Evolutionary conservation across 768 basidiomycete genomes (phyloP), one percentile per base, ranked within the genome.

Genomic region (Tubosaeta brunneosetosa): DNA sequence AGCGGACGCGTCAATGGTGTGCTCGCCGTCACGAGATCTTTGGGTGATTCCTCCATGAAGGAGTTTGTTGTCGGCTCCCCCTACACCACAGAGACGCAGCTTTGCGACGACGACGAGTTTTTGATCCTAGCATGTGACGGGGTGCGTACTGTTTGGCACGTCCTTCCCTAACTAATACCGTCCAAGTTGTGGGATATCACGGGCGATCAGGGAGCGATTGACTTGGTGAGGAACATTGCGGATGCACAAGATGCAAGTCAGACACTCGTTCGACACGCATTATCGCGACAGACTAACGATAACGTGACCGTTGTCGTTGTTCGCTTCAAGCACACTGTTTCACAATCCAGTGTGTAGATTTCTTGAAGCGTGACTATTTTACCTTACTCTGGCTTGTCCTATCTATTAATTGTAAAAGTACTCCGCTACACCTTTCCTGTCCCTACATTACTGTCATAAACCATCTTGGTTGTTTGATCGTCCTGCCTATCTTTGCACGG

Each of bases 21-120:
- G 38, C 75, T 99, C 50, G 94, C 94, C 6, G 97, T 99, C 27
- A 99, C 97, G 16, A 80, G 97, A 52, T 93, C 93, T 62, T 74
- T 99, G 51, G 97, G 97, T 32, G 97, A 99, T 65, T 89, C 93
- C 2, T 89, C 92, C 7, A 98, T 99, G 97, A 99, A 99, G 72
- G 97, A 99, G 63, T 99, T 94, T 67, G 97, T 99, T 11, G 97
- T 98, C 44, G 97, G 97, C 2, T 82, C 91, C 27, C 97, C 97
- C 6, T 99, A 95, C 71, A 99, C 97, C 17, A 98, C 97, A n/a
- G 94, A 97, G 70, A 97, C 95, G 12, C 83, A 87, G 60, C 73
- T 99, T 38, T 87, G 86, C 50, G 84, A 90, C 8, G 86, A 91
- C 6, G 97, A 98, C 66, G 95, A 98, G 67, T 92, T 95, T 68